Evolutionary conservation across 352 stramenopile species (phyloP).

Genomic region (Phytophthora pisi): DNA sequence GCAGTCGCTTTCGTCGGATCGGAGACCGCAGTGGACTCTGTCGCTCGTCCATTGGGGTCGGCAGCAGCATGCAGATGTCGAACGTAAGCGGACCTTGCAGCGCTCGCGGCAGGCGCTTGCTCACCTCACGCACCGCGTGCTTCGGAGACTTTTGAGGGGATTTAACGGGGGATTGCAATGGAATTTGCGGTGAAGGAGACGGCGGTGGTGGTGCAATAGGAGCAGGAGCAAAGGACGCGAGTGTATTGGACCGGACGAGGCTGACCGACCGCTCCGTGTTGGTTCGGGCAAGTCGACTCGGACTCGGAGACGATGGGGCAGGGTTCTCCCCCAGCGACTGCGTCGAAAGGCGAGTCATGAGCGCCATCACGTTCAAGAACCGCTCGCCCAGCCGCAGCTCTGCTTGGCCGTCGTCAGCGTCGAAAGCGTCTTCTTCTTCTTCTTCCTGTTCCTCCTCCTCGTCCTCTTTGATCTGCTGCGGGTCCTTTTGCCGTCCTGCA

Average conservation of each 20-base stretch:
- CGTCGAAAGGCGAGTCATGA: constrained; percentile 47
- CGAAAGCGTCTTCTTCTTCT: constrained; percentile 3
- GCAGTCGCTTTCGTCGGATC: constrained; percentile 47
- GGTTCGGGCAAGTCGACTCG: constrained; percentile 3
- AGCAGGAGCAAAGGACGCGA: constrained; percentile 1
- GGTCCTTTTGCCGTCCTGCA: not conserved
- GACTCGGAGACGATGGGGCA: constrained; percentile 3
- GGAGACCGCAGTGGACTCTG: constrained; percentile 60
- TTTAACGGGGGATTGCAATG: not conserved
- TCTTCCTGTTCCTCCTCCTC: not conserved
- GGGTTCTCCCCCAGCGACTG: constrained; percentile 20
- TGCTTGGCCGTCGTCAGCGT: constrained; percentile 8
- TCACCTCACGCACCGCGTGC: constrained; percentile 40
- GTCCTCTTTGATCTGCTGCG: constrained; percentile 2
- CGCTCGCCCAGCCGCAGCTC: constrained; percentile 55
- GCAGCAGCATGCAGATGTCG: constrained; percentile 69
- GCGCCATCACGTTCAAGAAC: constrained; percentile 65
- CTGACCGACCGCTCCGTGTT: constrained; percentile 8
- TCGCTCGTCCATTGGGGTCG: constrained; percentile 48
- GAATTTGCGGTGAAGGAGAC: not conserved
- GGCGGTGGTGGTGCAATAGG: not conserved
- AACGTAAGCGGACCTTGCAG: constrained; percentile 62
- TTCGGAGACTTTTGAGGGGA: constrained; percentile 21
- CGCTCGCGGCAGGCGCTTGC: constrained; percentile 29
- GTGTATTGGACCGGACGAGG: constrained; percentile 3